Evolutionary conservation across 257 asterid species (phyloP).

Genomic region (Solanum virginianum): DNA sequence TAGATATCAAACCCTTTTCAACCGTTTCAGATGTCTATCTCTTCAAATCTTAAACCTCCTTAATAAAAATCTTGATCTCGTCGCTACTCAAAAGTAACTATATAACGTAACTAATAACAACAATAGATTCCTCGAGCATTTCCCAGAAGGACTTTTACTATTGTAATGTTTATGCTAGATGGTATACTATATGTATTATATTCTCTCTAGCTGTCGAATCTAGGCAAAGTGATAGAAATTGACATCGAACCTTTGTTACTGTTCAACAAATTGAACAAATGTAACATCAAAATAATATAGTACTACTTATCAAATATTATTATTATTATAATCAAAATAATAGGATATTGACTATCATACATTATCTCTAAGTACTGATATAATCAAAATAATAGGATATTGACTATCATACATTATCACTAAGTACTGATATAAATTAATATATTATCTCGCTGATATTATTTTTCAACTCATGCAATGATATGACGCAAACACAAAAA

Average conservation of each 20-base stretch:
- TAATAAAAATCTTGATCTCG: too few species aligned
- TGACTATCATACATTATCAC: neutral
- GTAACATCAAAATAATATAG: neutral
- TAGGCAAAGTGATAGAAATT: neutral
- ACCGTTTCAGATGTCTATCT: too few species aligned
- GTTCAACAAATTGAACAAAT: neutral
- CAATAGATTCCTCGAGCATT: neutral
- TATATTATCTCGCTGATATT: too few species aligned
- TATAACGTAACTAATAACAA: too few species aligned
- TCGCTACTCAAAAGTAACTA: too few species aligned
- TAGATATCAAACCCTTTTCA: too few species aligned
- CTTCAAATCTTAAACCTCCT: too few species aligned
- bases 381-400: too few species aligned
- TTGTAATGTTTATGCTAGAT: neutral
- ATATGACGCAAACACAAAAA: too few species aligned
- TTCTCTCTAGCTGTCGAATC: neutral
- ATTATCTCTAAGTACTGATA: too few species aligned
- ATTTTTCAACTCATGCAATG: neutral
- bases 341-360: neutral
- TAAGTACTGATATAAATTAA: neutral
- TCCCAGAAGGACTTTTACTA: neutral
- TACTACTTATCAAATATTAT: neutral
- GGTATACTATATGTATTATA: neutral
- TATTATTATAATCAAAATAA: too few species aligned
- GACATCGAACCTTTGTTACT: neutral